A percentile compares a stretch with the other conserved stretches of the same genome.
Evolutionary conservation across 164 flowering plant species (phyloP).

Genomic region (Santalum album): DNA sequence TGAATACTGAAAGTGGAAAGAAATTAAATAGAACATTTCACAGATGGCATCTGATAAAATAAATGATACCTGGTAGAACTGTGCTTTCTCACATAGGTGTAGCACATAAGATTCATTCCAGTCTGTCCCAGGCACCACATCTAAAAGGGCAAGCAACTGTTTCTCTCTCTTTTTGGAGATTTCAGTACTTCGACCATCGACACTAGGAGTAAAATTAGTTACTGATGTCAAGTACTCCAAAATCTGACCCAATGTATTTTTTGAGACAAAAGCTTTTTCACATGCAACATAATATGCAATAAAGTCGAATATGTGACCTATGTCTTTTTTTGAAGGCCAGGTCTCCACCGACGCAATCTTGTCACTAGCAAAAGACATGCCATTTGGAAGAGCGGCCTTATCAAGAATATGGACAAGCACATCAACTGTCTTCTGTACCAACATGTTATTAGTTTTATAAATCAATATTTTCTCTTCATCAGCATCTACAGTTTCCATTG

Average conservation of each 20-base stretch:
- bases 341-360: conserved; percentile 22
- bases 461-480: conserved; percentile 15
- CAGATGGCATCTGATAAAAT: neutral
- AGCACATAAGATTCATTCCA: conserved; percentile 66
- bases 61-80: conserved; percentile 64
- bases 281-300: conserved; percentile 59
- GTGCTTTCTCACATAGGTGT: conserved; percentile 61
- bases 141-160: conserved; percentile 65
- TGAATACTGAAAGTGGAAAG: neutral
- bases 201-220: conserved; percentile 14
- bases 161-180: conserved; percentile 53
- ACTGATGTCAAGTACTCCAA: conserved; percentile 65
- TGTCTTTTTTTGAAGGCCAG: conserved; percentile 80
- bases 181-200: conserved; percentile 15
- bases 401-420: conserved; percentile 53
- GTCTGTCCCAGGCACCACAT: conserved; percentile 53
- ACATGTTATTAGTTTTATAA: conserved; percentile 20
- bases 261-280: conserved; percentile 48
- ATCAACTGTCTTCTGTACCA: conserved; percentile 56
- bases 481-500: conserved; percentile 19
- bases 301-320: conserved; percentile 60
- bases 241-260: conserved; percentile 42
- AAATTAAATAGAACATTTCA: neutral
- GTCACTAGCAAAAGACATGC: conserved; percentile 20
- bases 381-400: conserved; percentile 23